Conservation (phyloP, 371 early-diverging fungal species). For the Haplosporangium sp. region DNA sequence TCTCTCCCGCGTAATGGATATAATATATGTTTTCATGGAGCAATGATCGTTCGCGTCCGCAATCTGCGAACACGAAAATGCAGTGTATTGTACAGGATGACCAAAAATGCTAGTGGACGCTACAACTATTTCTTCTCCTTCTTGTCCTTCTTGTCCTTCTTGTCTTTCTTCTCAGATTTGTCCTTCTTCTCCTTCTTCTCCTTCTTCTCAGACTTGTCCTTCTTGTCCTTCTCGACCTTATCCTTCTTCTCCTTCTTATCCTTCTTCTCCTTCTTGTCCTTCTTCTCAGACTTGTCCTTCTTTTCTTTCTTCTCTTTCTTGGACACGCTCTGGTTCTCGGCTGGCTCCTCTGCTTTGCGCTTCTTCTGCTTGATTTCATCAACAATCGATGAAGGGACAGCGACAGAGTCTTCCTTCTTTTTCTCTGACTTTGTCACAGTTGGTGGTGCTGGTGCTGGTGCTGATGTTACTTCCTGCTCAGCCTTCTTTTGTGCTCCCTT, state of each 20-base stretch:
- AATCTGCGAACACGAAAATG: background rate
- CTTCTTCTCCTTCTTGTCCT: slow-evolving; percentile 21
- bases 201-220: slow-evolving; percentile 25
- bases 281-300: slow-evolving; percentile 48
- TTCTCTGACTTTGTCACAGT: slow-evolving; percentile 8
- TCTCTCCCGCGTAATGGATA: too few species aligned
- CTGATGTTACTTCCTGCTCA: slow-evolving; percentile 1
- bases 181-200: slow-evolving; percentile 12
- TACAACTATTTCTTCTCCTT: slow-evolving; percentile 3
- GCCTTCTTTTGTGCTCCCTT: slow-evolving; percentile 5
- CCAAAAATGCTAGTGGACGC: background rate
- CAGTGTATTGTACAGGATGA: slow-evolving; percentile 15
- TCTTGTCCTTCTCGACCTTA: slow-evolving; percentile 4
- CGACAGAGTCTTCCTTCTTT: slow-evolving; percentile 8
- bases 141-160: background rate
- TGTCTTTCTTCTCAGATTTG: slow-evolving; percentile 1
- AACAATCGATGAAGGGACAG: slow-evolving; percentile 64
- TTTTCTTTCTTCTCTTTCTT: slow-evolving; percentile 45
- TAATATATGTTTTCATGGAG: too few species aligned
- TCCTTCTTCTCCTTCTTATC: background rate
- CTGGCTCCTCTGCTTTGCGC: slow-evolving; percentile 56
- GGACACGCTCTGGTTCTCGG: slow-evolving; percentile 46
- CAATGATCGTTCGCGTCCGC: too few species aligned
- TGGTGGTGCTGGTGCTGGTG: slow-evolving; percentile 12
- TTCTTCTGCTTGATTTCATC: slow-evolving; percentile 70